Evolutionary conservation across 164 flowering plant species (phyloP), one percentile per base, ranked within the genome.

Genomic region (Cinnamomum chago): DNA sequence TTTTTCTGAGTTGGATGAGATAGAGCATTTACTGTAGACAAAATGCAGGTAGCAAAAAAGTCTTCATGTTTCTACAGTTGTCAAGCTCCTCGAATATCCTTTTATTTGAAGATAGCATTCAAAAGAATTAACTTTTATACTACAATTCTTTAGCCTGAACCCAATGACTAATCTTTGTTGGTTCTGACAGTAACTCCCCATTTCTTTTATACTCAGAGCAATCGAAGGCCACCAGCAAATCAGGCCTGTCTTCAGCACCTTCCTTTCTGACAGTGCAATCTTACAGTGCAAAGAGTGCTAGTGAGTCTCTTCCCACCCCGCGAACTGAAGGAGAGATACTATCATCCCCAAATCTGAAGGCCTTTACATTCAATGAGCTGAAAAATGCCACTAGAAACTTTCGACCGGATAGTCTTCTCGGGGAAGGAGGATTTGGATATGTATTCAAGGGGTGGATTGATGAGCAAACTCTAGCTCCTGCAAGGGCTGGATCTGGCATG

Each of bases 381-480:
- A 90, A 77, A 81, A 88, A 72, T 77, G 98, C 98, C 70, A 92
- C 98, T 2, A 85, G 88, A 81, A 92, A 92, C 75, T 94, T 94
- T 74, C 88, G 91, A 3, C 88, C 97, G 0, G 96, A 89, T 58
- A 89, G 90, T 74, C 93, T 94, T 75, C 83, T 93, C 20, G 97
- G 97, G 30, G 92, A 93, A 85, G 98, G 98, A 64, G 98, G 95
- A 35, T 94, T 92, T 79, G 97, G 98, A 47, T 88, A 74, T 84
- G 97, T 94, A 70, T 94, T 77, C 76, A 94, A 94, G 76, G 98
- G 98, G 73, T 94, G 98, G 98, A 84, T 93, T 65, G 94, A 90
- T 83, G 88, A 90, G 72, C 84, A 88, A 69, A 88, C 90, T 4
- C 80, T 88, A 27, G 68, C 90, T 20, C 86, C 98, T 75, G 75